These are phyloP conservation scores for Ceratobasidium sp. DNA, from an alignment of 1,284 basidiomycete genomes.

Conservation along the genomic window DNA sequence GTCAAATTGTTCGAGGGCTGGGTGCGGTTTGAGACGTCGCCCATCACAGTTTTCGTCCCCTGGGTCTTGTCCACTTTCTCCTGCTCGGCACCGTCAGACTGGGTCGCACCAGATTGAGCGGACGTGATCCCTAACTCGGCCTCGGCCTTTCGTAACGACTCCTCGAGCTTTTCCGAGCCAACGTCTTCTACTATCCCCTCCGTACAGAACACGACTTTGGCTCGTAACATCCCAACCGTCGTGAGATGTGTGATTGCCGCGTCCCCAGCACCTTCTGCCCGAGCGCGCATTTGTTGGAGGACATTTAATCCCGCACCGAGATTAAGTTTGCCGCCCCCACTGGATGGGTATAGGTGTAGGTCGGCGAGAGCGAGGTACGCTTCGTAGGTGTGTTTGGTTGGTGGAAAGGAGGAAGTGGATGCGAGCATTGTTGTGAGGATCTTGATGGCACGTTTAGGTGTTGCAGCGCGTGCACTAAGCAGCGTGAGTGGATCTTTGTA, in stretches of 20 bases:
- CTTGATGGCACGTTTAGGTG: constrained; percentile 26
- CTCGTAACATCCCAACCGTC: constrained; percentile 11
- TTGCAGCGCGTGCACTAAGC: constrained; percentile 26
- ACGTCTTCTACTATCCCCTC: constrained; percentile 9
- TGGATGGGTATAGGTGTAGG: constrained; percentile 17
- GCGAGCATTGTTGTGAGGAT: constrained; percentile 11
- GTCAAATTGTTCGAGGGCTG: neutral
- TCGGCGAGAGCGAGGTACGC: constrained; percentile 35
- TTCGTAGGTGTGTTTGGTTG: constrained; percentile 37
- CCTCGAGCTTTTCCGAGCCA: constrained; percentile 14
- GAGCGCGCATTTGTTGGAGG: constrained; percentile 19
- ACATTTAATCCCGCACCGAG: constrained; percentile 28
- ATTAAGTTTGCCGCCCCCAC: neutral
- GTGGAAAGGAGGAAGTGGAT: neutral
- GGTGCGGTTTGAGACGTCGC: constrained; percentile 14
- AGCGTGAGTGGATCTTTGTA: constrained; percentile 31
- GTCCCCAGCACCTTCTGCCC: constrained; percentile 19
- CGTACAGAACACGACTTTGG: constrained; percentile 14
- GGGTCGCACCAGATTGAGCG: neutral
- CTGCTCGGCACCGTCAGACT: neutral
- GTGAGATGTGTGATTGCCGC: neutral
- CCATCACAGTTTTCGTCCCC: constrained; percentile 6
- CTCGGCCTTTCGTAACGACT: neutral
- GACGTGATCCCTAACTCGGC: constrained; percentile 12
- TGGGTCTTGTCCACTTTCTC: neutral